A percentile compares a stretch with the other conserved stretches of the same genome.
phyloP scores from a whole-genome alignment of 768 basidiomycete species.

The Asterophora lycoperdoides region DNA sequence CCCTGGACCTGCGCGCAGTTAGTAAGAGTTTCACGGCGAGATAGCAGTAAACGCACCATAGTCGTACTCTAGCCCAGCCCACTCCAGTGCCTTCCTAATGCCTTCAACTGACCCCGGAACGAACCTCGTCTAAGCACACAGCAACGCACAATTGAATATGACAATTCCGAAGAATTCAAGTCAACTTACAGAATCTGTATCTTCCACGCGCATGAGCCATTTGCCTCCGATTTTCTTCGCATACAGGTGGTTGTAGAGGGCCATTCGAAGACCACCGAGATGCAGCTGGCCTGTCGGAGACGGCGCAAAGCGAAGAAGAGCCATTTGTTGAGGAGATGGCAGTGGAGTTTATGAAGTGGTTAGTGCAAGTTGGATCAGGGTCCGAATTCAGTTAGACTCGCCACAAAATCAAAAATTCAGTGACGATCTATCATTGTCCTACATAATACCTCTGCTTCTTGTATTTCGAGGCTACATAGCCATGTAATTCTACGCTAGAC shows the following conservation, averaged over 20 bases:
- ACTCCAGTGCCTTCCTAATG: constrained; percentile 69
- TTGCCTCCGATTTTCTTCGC: constrained; percentile 79
- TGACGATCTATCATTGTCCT: too few species aligned
- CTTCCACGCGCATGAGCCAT: constrained; percentile 92
- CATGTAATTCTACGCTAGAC: too few species aligned
- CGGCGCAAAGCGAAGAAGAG: constrained; percentile 87
- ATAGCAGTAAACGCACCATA: constrained; percentile 53
- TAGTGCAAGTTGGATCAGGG: too few species aligned
- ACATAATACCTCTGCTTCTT: too few species aligned
- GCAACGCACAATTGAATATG: neutral
- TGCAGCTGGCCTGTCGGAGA: constrained; percentile 95
- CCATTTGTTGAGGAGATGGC: constrained; percentile 30
- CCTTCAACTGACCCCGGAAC: constrained; percentile 84
- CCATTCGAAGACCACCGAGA: constrained; percentile 91
- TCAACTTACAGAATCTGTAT: constrained; percentile 80
- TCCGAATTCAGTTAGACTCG: too few species aligned
- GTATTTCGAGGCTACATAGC: too few species aligned
- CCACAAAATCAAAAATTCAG: too few species aligned
- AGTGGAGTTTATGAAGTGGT: too few species aligned
- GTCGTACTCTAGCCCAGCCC: constrained; percentile 92
- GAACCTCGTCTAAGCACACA: constrained; percentile 56
- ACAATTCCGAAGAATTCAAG: neutral
- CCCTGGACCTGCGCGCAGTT: constrained; percentile 59
- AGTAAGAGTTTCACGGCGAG: neutral
- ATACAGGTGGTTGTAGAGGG: constrained; percentile 86